These are phyloP conservation scores for Exophiala viscosa DNA, from an alignment of 2,329 filamentous ascomycete species.

Conservation along the genomic window DNA sequence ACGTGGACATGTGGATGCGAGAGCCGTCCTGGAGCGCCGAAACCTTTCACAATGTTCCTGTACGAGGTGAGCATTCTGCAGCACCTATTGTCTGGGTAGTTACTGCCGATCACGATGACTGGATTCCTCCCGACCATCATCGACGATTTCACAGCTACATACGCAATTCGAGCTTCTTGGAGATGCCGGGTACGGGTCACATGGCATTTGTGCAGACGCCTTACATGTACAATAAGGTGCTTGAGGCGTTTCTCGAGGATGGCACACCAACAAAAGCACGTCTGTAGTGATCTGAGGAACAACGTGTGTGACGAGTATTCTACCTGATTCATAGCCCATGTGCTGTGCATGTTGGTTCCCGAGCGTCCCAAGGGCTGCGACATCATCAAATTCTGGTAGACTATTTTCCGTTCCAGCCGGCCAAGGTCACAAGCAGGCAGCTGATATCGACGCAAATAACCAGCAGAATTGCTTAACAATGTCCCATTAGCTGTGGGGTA, in stretches of 20 bases:
- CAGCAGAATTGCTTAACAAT: too few species aligned
- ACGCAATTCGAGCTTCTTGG: slow-evolving; percentile 3
- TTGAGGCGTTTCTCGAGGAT: slow-evolving; percentile 2
- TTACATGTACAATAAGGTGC: neutral
- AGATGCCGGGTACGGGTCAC: slow-evolving; percentile 4
- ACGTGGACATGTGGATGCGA: slow-evolving; percentile 6
- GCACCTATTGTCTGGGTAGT: slow-evolving; percentile 8
- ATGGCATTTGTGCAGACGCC: slow-evolving; percentile 1
- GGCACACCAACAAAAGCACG: too few species aligned
- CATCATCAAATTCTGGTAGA: too few species aligned
- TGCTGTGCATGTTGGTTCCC: too few species aligned
- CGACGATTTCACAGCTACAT: slow-evolving; percentile 1
- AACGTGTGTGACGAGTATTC: too few species aligned
- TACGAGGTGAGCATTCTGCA: neutral
- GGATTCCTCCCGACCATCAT: slow-evolving; percentile 3
- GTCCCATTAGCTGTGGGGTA: too few species aligned
- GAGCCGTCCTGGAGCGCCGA: slow-evolving; percentile 6
- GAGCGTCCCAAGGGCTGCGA: too few species aligned
- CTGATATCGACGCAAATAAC: too few species aligned
- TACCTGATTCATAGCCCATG: too few species aligned
- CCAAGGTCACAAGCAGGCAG: too few species aligned
- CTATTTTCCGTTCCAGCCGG: too few species aligned
- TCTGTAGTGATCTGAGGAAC: too few species aligned
- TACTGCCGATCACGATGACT: slow-evolving; percentile 4
- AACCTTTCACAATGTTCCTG: slow-evolving; percentile 3